These are phyloP conservation scores for Yamadazyma sp. DNA, from an alignment of 1,139 yeast species.

Conservation along the genomic window DNA sequence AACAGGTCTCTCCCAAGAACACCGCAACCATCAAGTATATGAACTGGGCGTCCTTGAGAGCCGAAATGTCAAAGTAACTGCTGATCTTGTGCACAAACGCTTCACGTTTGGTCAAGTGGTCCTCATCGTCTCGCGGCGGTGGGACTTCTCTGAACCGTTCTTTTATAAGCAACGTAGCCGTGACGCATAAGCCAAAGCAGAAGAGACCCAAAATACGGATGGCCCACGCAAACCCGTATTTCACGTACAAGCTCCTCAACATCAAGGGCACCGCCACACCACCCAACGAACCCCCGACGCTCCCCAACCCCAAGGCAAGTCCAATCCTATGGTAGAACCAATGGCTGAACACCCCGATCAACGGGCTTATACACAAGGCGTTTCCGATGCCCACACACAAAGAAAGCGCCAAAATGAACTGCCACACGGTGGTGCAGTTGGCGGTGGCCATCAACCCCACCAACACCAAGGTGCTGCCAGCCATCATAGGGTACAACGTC, in stretches of 20 bases:
- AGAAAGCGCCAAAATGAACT: constrained; percentile 52
- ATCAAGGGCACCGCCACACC: constrained; percentile 62
- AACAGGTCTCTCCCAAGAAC: constrained; percentile 55
- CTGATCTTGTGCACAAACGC: not conserved
- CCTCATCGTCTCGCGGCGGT: not conserved
- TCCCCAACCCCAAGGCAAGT: constrained; percentile 55
- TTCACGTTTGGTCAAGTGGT: constrained; percentile 9
- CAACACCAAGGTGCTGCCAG: constrained; percentile 44
- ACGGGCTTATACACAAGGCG: constrained; percentile 57
- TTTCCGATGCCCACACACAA: constrained; percentile 55
- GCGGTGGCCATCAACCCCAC: constrained; percentile 55
- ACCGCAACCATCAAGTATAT: constrained; percentile 33
- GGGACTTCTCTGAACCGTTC: constrained; percentile 39
- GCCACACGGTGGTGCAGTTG: constrained; percentile 47
- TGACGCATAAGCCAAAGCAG: constrained; percentile 39
- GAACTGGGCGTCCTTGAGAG: constrained; percentile 24
- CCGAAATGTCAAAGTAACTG: constrained; percentile 12
- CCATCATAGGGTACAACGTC: constrained; percentile 38
- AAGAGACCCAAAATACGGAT: constrained; percentile 55
- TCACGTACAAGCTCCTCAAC: constrained; percentile 50
- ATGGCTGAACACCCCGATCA: constrained; percentile 58
- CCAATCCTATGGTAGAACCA: constrained; percentile 58
- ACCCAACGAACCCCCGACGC: constrained; percentile 65
- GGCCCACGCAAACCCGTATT: constrained; percentile 63
- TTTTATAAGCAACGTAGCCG: constrained; percentile 42